Evolutionary conservation across 805 yeast genomes (phyloP).

Genomic region (Dipodascopsis uninucleata): DNA sequence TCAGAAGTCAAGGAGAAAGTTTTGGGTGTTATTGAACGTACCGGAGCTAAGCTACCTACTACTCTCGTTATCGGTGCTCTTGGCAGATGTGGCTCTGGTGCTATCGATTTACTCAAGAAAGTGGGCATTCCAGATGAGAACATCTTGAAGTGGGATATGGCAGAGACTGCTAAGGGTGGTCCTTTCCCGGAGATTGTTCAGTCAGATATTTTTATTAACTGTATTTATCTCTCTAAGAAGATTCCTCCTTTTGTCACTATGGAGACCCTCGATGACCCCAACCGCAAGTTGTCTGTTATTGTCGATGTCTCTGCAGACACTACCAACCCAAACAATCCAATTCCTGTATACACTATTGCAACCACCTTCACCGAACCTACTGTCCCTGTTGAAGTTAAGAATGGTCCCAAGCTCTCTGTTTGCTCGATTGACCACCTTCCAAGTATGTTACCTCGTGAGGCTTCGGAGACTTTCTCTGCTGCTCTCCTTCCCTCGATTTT

Average conservation of each 20-base stretch:
- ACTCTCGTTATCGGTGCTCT: conserved; percentile 89
- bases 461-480: conserved; percentile 83
- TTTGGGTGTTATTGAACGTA: conserved; percentile 40
- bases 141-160: conserved; percentile 91
- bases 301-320: conserved; percentile 99
- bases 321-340: conserved; percentile 96
- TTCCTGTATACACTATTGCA: conserved; percentile 87
- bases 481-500: conserved; percentile 88
- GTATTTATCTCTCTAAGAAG: conserved; percentile 90
- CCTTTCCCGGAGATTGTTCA: conserved; percentile 90
- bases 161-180: conserved; percentile 95
- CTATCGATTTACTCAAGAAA: conserved; percentile 74
- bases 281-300: conserved; percentile 81
- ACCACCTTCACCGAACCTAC: conserved; percentile 91
- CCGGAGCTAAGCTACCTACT: conserved; percentile 56
- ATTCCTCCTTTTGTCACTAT: conserved; percentile 85
- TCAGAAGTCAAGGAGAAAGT: conserved; percentile 53
- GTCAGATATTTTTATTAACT: conserved; percentile 88
- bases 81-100: conserved; percentile 99
- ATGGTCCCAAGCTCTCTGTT: conserved; percentile 73
- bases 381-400: conserved; percentile 75
- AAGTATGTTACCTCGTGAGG: conserved; percentile 91
- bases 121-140: conserved; percentile 84
- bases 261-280: conserved; percentile 58
- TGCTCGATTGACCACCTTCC: conserved; percentile 96